Evolutionary conservation across 1,284 basidiomycete species (phyloP).

Genomic region (Papiliotrema terrestris): DNA sequence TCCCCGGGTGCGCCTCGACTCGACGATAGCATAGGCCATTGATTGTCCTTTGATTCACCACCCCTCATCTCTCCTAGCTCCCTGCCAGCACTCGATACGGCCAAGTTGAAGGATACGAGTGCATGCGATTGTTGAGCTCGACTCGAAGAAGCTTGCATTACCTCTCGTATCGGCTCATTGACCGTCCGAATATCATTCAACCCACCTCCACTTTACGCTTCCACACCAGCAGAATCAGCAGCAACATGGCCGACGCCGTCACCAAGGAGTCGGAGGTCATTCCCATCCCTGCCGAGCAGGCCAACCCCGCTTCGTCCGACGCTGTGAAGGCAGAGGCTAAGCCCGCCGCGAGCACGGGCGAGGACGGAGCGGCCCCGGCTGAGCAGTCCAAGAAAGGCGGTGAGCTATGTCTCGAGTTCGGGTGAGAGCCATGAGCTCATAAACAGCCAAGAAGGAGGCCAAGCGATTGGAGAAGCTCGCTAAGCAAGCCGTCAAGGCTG

Average conservation of each 20-base stretch:
- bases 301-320: conserved; percentile 18
- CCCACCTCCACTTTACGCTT: background rate
- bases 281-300: conserved; percentile 29
- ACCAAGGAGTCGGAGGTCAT: conserved; percentile 13
- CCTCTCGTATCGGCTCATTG: no score
- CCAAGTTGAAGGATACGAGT: background rate
- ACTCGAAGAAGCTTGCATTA: no score
- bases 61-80: no score
- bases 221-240: background rate
- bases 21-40: no score
- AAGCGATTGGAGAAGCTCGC: conserved; percentile 58
- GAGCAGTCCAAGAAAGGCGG: conserved; percentile 39
- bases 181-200: background rate
- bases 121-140: no score
- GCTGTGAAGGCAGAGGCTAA: conserved; percentile 6
- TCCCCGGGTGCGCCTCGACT: no score
- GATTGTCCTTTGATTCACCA: no score
- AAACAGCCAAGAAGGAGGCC: conserved; percentile 62
- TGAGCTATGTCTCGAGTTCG: conserved; percentile 21
- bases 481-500: conserved; percentile 62
- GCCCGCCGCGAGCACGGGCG: conserved; percentile 12
- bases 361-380: conserved; percentile 14
- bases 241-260: conserved; percentile 9
- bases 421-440: conserved; percentile 5
- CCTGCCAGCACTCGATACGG: background rate